Evolutionary conservation across 768 basidiomycete species (phyloP).

Genomic region (Coprinellus micaceus): DNA sequence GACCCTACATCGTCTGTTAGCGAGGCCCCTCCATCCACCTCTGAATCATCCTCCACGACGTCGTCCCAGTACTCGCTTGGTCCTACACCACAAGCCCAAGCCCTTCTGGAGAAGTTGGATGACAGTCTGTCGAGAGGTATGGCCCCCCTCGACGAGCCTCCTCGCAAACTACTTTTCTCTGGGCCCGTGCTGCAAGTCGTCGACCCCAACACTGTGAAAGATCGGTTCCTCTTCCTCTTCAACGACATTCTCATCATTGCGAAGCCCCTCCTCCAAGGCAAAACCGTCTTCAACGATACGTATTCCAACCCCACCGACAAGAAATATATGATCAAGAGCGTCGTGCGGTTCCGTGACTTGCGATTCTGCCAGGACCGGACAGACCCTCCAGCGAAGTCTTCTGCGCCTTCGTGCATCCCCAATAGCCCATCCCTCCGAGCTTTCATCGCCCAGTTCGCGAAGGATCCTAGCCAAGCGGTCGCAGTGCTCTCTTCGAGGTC

Average conservation of each 20-base stretch:
- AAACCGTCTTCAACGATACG: conserved; percentile 57
- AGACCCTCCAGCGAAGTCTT: conserved; percentile 47
- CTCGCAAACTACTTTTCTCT: conserved; percentile 79
- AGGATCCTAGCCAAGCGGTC: conserved; percentile 79
- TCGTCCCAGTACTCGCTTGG: conserved; percentile 64
- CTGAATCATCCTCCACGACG: conserved; percentile 61
- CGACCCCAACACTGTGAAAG: conserved; percentile 90
- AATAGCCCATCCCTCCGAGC: conserved; percentile 63
- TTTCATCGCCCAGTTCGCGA: conserved; percentile 77
- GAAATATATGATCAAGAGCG: conserved; percentile 85
- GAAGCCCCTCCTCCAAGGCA: conserved; percentile 77
- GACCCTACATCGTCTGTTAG: conserved; percentile 77
- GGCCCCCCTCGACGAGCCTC: conserved; percentile 75
- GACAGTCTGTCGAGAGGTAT: conserved; percentile 65
- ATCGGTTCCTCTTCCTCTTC: conserved; percentile 96
- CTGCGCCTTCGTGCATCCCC: conserved; percentile 32
- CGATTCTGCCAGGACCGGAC: conserved; percentile 69
- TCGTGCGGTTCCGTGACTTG: conserved; percentile 71
- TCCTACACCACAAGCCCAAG: conserved; percentile 39
- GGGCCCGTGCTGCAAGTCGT: conserved; percentile 92
- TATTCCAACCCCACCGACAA: conserved; percentile 57
- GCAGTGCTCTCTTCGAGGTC: conserved; percentile 62
- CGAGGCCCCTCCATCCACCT: conserved; percentile 68
- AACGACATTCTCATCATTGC: conserved; percentile 90
- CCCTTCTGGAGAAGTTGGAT: conserved; percentile 66